Evolutionary conservation across 1,139 yeast species (phyloP).

Genomic region (Debaryomyces sp.): DNA sequence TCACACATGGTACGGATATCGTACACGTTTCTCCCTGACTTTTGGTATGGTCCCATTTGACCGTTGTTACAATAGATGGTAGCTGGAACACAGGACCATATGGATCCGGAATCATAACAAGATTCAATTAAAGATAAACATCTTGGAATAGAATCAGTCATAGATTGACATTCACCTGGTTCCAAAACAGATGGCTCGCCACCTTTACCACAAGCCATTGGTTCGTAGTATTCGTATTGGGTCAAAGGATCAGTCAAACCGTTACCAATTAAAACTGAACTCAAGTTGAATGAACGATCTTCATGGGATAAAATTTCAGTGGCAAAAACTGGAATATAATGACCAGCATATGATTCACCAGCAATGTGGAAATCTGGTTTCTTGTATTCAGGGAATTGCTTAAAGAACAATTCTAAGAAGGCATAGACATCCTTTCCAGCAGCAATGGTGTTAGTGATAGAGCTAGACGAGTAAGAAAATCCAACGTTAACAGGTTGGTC

Average conservation of each 20-base stretch:
- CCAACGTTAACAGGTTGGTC: constrained; percentile 61
- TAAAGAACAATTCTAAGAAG: constrained; percentile 85
- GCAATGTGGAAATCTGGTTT: constrained; percentile 83
- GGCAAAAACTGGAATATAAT: constrained; percentile 93
- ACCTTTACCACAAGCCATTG: constrained; percentile 97
- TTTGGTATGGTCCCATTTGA: constrained; percentile 83
- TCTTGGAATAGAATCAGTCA: constrained; percentile 75
- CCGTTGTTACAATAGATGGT: constrained; percentile 88
- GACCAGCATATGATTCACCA: constrained; percentile 99
- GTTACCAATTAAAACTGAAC: constrained; percentile 91
- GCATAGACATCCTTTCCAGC: constrained; percentile 95
- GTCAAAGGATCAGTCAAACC: constrained; percentile 93
- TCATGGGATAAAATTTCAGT: constrained; percentile 77
- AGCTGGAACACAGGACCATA: constrained; percentile 94
- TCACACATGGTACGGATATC: constrained; percentile 90
- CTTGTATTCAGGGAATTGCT: constrained; percentile 84
- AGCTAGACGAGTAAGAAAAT: constrained; percentile 70
- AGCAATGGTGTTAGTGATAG: constrained; percentile 75
- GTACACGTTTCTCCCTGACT: constrained; percentile 90
- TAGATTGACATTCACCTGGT: constrained; percentile 77
- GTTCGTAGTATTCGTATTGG: constrained; percentile 87
- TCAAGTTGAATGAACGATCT: constrained; percentile 79
- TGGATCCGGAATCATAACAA: constrained; percentile 78
- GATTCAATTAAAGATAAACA: constrained; percentile 78
- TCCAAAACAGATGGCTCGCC: constrained; percentile 81